These are phyloP conservation scores for Trametopsis cervina DNA, from an alignment of 768 basidiomycete genomes.

Conservation along the genomic window DNA sequence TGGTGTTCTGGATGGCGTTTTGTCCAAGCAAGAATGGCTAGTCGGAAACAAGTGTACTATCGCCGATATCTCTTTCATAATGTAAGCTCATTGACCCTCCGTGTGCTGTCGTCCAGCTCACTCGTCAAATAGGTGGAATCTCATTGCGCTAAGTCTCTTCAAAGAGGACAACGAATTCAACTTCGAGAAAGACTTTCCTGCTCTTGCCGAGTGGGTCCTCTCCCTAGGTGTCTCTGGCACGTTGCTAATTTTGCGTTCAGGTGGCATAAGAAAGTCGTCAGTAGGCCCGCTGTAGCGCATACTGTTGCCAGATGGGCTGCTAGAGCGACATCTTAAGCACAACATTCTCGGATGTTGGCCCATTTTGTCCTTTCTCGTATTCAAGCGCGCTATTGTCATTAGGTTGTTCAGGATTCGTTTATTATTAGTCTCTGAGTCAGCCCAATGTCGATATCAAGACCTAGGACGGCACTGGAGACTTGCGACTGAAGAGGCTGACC, in stretches of 20 bases:
- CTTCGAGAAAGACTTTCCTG: slow-evolving; percentile 3
- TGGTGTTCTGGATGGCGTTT: slow-evolving; percentile 14
- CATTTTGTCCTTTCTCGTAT: too few species aligned
- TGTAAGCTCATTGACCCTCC: background rate
- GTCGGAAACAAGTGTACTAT: slow-evolving; percentile 14
- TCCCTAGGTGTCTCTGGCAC: background rate
- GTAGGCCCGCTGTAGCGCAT: background rate
- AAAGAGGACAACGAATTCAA: slow-evolving; percentile 5
- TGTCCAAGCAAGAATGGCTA: slow-evolving; percentile 15
- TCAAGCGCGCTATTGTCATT: too few species aligned
- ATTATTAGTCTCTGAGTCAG: too few species aligned
- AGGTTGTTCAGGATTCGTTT: too few species aligned
- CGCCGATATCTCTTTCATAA: slow-evolving; percentile 14
- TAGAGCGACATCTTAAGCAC: background rate
- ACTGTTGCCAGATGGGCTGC: background rate
- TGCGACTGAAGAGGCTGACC: too few species aligned
- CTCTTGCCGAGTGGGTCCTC: background rate
- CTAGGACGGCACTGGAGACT: too few species aligned
- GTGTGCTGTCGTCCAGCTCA: background rate
- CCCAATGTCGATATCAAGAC: too few species aligned
- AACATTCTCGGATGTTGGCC: background rate
- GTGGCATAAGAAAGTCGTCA: slow-evolving; percentile 3
- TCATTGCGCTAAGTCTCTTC: background rate
- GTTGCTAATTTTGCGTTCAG: background rate
- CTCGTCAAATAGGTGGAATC: slow-evolving; percentile 4